Percentiles rank a stretch among this genome's conserved stretches.
phyloP scores from a whole-genome alignment of 495 filamentous ascomycete species.

The Penicillium simplicissimum region DNA sequence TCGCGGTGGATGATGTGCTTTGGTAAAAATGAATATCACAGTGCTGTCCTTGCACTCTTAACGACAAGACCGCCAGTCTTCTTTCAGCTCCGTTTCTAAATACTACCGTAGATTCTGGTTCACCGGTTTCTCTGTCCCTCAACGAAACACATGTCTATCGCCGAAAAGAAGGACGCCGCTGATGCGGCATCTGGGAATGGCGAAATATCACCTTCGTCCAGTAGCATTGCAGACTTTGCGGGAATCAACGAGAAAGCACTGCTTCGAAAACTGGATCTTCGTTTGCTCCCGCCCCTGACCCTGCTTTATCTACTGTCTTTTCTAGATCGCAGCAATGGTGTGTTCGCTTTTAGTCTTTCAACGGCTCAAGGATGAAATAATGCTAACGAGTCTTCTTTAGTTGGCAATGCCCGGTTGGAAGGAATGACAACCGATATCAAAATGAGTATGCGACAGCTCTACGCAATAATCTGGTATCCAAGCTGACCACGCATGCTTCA shows the following conservation, averaged over 20 bases:
- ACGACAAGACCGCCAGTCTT: neutral
- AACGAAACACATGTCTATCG: slow-evolving; percentile 12
- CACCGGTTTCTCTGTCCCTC: neutral
- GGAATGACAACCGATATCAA: slow-evolving; percentile 62
- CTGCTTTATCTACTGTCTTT: slow-evolving; percentile 73
- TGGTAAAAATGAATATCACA: neutral
- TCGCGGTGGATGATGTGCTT: slow-evolving; percentile 1
- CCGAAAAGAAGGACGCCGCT: slow-evolving; percentile 13
- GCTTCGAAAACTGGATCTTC: slow-evolving; percentile 64
- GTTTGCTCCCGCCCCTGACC: slow-evolving; percentile 65
- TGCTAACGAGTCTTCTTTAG: slow-evolving; percentile 27
- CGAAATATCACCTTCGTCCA: slow-evolving; percentile 15
- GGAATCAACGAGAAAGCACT: slow-evolving; percentile 61
- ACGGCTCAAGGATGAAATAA: slow-evolving; percentile 14
- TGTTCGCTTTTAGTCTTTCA: neutral
- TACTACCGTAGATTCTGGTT: no score
- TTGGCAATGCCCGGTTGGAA: slow-evolving; percentile 60
- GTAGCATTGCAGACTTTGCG: slow-evolving; percentile 23
- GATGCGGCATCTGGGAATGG: neutral
- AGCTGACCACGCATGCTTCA: slow-evolving; percentile 5
- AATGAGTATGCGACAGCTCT: slow-evolving; percentile 48
- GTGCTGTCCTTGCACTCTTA: neutral
- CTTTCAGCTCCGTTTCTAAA: neutral
- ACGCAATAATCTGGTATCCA: neutral
- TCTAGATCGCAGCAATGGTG: slow-evolving; percentile 73